Conservation (phyloP, 2,329 filamentous ascomycete species). For the Tolypocladium tundrense region DNA sequence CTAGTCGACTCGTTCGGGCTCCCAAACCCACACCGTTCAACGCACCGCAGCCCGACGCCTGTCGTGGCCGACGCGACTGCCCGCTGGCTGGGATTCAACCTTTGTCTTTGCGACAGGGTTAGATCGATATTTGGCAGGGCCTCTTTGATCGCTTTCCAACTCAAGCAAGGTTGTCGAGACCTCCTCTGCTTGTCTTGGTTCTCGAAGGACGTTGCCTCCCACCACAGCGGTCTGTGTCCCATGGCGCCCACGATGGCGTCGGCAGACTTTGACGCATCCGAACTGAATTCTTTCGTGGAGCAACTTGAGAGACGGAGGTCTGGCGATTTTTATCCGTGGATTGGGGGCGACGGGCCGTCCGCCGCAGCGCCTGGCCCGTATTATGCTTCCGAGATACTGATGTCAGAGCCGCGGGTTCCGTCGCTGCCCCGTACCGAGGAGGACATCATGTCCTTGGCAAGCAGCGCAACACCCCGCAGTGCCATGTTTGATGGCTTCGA, state of each 20-base stretch:
- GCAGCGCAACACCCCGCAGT: slow-evolving; percentile 6
- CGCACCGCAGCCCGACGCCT: not conserved
- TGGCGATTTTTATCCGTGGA: not conserved
- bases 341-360: not conserved
- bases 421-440: not conserved
- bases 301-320: not conserved
- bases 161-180: not conserved
- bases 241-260: not conserved
- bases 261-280: not conserved
- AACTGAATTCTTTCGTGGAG: not conserved
- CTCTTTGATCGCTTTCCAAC: not conserved
- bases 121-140: not conserved
- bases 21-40: not conserved
- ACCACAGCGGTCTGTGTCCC: not conserved
- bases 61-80: not conserved
- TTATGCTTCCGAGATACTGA: slow-evolving; percentile 1
- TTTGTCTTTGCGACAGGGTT: not conserved
- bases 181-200: no score
- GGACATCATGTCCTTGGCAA: slow-evolving; percentile 1
- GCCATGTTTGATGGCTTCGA: slow-evolving; percentile 4
- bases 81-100: not conserved
- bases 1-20: not conserved
- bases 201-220: not conserved
- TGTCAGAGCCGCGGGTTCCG: not conserved
- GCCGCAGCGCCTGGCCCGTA: not conserved